These are phyloP conservation scores for Lentinula aciculospora DNA, from an alignment of 768 basidiomycete genomes.

Conservation along the genomic window DNA sequence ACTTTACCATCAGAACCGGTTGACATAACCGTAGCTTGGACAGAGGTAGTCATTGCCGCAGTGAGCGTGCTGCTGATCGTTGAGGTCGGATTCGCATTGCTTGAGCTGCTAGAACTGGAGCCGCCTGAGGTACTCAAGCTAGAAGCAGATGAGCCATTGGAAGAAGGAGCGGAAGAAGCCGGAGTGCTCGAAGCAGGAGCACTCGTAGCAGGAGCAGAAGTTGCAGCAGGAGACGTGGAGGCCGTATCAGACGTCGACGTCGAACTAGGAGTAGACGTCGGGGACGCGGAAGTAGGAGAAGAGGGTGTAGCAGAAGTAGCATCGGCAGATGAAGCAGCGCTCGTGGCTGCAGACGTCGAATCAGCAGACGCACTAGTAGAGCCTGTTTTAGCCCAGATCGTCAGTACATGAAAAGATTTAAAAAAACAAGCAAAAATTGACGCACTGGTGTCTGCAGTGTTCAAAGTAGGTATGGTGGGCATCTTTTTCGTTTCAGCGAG, in stretches of 20 bases:
- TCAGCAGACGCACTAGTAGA: background rate
- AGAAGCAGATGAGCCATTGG: background rate
- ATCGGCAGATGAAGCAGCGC: background rate
- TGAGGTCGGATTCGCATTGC: background rate
- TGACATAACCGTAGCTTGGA: background rate
- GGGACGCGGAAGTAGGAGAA: background rate
- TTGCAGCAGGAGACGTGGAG: background rate
- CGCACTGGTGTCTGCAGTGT: background rate
- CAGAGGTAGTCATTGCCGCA: background rate
- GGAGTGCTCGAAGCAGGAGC: background rate
- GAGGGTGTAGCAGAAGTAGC: background rate
- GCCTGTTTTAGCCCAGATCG: background rate
- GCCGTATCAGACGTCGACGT: background rate
- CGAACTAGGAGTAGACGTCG: background rate
- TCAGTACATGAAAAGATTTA: background rate
- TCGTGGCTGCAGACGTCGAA: background rate
- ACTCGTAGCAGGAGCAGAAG: background rate
- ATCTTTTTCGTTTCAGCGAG: background rate
- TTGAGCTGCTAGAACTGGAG: background rate
- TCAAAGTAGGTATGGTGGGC: background rate
- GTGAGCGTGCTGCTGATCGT: slow-evolving; percentile 4
- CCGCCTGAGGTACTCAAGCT: background rate
- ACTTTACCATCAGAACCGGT: background rate
- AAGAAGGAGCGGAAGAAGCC: slow-evolving; percentile 3
- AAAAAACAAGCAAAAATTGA: background rate